These are phyloP conservation scores for Rhipidocladum racemiflorum DNA, from an alignment of 176 grass and related monocot species.

Conservation along the genomic window DNA sequence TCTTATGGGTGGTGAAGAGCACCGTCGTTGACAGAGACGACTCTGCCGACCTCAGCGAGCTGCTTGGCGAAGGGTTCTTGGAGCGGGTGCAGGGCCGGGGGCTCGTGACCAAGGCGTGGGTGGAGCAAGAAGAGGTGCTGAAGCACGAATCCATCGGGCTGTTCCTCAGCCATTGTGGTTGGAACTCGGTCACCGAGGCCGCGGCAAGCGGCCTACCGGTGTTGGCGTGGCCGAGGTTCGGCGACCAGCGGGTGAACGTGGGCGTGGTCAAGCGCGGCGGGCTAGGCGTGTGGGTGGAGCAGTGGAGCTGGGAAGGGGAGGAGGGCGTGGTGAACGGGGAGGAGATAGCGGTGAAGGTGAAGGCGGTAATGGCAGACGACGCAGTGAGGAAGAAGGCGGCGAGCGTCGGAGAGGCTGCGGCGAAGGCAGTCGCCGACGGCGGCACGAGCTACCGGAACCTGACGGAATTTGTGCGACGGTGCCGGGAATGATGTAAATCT, in stretches of 20 bases:
- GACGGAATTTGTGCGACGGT: slow-evolving; percentile 29
- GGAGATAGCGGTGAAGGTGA: slow-evolving; percentile 34
- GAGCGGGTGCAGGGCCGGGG: slow-evolving; percentile 41
- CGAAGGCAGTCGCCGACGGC: background rate
- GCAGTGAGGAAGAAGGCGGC: background rate
- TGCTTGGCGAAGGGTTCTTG: slow-evolving; percentile 48
- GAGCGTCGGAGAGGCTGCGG: slow-evolving; percentile 5
- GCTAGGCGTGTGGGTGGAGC: slow-evolving; percentile 41
- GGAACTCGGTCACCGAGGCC: slow-evolving; percentile 78
- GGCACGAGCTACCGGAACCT: slow-evolving; percentile 44
- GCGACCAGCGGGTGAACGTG: slow-evolving; percentile 68
- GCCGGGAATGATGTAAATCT: background rate
- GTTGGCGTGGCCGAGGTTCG: slow-evolving; percentile 59
- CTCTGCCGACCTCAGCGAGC: slow-evolving; percentile 21
- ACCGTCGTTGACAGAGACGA: slow-evolving; percentile 51
- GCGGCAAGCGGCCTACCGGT: slow-evolving; percentile 44
- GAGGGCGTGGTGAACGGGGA: slow-evolving; percentile 18
- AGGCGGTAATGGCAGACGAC: slow-evolving; percentile 23
- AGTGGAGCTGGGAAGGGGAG: slow-evolving; percentile 73
- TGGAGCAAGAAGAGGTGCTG: slow-evolving; percentile 65
- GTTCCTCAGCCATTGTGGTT: slow-evolving; percentile 77
- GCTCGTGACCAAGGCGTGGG: slow-evolving; percentile 62
- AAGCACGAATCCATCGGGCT: slow-evolving; percentile 43
- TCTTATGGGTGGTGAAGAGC: slow-evolving; percentile 81
- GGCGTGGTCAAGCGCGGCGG: slow-evolving; percentile 29